Evolutionary conservation across 176 grass and related monocot species (phyloP), one percentile per base, ranked within the genome.

Genomic region (Elymus sibiricus): DNA sequence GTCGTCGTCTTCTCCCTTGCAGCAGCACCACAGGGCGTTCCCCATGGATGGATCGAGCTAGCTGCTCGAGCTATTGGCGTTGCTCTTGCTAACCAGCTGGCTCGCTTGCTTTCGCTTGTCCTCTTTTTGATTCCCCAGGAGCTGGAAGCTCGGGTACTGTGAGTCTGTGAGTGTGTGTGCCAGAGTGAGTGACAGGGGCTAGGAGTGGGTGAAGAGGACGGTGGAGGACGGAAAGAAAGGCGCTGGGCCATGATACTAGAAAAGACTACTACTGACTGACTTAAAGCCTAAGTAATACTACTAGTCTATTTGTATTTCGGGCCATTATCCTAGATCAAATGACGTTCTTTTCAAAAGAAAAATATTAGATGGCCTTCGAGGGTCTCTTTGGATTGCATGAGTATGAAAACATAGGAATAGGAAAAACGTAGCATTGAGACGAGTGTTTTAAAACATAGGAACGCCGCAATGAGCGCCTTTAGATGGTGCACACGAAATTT

Each of bases 121-220:
- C 42, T 53, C 16, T 19, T 29, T 28, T 74, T 31, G 44, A 76
- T 32, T 31, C 44, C 44, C 26, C 4, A 76, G 25, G 44, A 21
- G 44, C 2, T 51, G 11, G 73, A 76, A 76, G 44, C 9, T 53
- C 19, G 43, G 8, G 72, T 49, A 47, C 24, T 28, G 44, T 76
- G 73, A 53, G 15, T 29, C 1, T 74, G 71, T 26, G 42, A 47
- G 65, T 68, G 49, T 37, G 35, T 0, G 5, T 53, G 49, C 16
- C 16, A 53, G 66, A 69, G 32, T 47, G 66, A 69, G 17, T 47
- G 25, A 17, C 25, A 29, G 8, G 14, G 72, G 43, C 49, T 27
- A 31, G 73, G 73, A 76, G 44, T 53, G 73, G 73, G 73, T 29
- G 73, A 76, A 76, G 73, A 76, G 49, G 73, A 53, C 44, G 73